A percentile compares a stretch with the other conserved stretches of the same genome.
Evolutionary conservation across 257 asterid species (phyloP).

Genomic region (Fraxinus anomala): DNA sequence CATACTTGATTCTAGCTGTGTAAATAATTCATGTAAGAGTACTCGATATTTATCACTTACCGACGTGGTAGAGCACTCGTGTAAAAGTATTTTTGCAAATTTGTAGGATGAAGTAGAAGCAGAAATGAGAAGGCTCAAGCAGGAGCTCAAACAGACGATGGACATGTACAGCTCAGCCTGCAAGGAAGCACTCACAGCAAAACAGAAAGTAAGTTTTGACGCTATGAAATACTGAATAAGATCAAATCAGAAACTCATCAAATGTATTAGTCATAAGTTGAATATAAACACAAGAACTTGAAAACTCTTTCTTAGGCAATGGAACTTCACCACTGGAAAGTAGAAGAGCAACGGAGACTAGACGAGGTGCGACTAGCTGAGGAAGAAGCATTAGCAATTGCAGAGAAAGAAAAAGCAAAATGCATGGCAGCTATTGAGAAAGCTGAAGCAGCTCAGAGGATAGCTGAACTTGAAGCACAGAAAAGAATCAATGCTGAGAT

Average conservation of each 20-base stretch:
- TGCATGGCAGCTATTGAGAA: slow-evolving; percentile 85
- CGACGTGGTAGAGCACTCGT: background rate
- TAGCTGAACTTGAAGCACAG: slow-evolving; percentile 86
- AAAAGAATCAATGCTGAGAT: slow-evolving; percentile 72
- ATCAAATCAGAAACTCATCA: background rate
- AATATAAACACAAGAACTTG: background rate
- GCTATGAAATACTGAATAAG: background rate
- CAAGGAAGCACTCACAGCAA: slow-evolving; percentile 86
- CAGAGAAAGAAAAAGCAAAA: slow-evolving; percentile 71
- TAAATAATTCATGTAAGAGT: background rate
- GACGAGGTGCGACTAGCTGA: slow-evolving; percentile 71
- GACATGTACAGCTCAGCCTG: slow-evolving; percentile 95
- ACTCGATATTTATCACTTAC: background rate
- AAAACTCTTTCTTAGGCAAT: slow-evolving; percentile 45
- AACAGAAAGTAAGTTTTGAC: slow-evolving; percentile 56
- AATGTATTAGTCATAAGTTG: background rate
- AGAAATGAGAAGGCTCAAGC: slow-evolving; percentile 92
- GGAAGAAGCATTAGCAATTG: slow-evolving; percentile 81
- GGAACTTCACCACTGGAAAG: slow-evolving; percentile 88
- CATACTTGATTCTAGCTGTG: no score
- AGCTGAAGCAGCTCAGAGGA: slow-evolving; percentile 85
- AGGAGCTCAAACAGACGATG: slow-evolving; percentile 91
- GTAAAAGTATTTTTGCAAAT: background rate
- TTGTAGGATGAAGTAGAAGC: slow-evolving; percentile 84
- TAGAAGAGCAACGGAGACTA: slow-evolving; percentile 67